Evolutionary conservation across 2,329 filamentous ascomycete species (phyloP), one percentile per base, ranked within the genome.

Genomic region (Elsinoe necatrix): DNA sequence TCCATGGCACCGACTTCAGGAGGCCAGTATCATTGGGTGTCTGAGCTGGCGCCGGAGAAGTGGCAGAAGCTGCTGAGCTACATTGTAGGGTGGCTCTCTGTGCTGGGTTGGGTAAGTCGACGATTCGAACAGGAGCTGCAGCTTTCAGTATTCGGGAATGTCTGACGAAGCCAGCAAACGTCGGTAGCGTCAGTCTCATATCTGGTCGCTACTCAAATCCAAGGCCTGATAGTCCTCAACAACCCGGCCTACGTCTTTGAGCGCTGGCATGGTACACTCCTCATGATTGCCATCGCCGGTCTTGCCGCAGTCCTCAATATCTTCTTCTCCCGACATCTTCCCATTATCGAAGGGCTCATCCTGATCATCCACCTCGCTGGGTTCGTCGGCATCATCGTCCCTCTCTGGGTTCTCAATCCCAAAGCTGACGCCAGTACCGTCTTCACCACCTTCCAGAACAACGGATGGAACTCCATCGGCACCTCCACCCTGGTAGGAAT

Each of bases 31-130:
- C 70, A 73, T 55, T 74, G 70, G 69, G 70, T 73, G 1, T 70
- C 68, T 12, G 69, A 74, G 35, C 74, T 77, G 60, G 72, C 74
- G 16, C 73, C 74, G 12, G 64, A 59, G 12, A 62, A 61, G 4
- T 67, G 59, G 23, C 72, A 75, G 55, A 74, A 71, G 29, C 68
- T 71, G 34, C 65, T 77, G 0, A 76, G 74, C 54, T 78, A 76
- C 61, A 69, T 71, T 29, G 71, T 73, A 12, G 71, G 72, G 12
- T 75, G 73, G 73, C 68, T 75, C 27, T 69, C 67, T 48, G 69
- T 70, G 18, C 69, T 72, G 37, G 72, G 71, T 16, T 63, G 60
- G 61, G 70, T 51, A 69, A 71, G 25, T 60, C 57, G 61, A 21
- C n/a, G n/a, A n/a, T n/a, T n/a, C n/a, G n/a, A n/a, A n/a, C n/a